These are phyloP conservation scores for Immersiella caudata DNA, from an alignment of 495 filamentous ascomycete species.

Conservation along the genomic window DNA sequence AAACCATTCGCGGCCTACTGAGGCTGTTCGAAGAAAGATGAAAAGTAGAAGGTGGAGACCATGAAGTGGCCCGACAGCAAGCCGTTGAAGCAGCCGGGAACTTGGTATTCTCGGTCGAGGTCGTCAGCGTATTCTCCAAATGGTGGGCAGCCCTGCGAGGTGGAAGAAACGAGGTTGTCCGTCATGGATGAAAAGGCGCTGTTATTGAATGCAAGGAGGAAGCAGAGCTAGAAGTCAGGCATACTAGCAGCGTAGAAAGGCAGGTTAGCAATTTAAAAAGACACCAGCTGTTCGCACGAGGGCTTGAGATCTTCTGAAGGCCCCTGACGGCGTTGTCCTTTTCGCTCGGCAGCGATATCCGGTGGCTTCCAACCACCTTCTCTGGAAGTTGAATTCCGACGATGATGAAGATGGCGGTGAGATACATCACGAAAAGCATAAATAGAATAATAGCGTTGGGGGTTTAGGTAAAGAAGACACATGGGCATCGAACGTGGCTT, in stretches of 20 bases:
- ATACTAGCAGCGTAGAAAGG: no score
- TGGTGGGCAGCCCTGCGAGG: no score
- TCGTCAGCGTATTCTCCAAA: no score
- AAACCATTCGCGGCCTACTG: constrained; percentile 51
- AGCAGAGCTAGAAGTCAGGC: no score
- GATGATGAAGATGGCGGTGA: not conserved
- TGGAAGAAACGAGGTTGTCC: no score
- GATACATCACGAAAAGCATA: not conserved
- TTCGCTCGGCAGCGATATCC: not conserved
- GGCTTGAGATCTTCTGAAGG: no score
- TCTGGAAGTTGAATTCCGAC: not conserved
- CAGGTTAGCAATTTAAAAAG: no score
- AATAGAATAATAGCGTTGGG: not conserved
- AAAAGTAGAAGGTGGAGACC: constrained; percentile 18
- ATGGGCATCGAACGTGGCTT: not conserved
- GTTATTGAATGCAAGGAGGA: no score
- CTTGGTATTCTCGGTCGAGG: no score
- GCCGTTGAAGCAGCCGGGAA: no score
- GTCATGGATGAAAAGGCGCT: no score
- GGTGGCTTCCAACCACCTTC: not conserved
- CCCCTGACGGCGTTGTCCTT: not conserved
- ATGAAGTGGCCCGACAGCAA: not conserved
- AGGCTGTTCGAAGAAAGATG: constrained; percentile 43
- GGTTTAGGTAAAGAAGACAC: not conserved
- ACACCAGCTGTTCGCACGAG: no score